Percentiles rank a stretch among this genome's conserved stretches.
These are phyloP conservation scores for Cryphonectria carpinicola DNA, from an alignment of 2,329 filamentous ascomycete species.

Conservation along the genomic window DNA sequence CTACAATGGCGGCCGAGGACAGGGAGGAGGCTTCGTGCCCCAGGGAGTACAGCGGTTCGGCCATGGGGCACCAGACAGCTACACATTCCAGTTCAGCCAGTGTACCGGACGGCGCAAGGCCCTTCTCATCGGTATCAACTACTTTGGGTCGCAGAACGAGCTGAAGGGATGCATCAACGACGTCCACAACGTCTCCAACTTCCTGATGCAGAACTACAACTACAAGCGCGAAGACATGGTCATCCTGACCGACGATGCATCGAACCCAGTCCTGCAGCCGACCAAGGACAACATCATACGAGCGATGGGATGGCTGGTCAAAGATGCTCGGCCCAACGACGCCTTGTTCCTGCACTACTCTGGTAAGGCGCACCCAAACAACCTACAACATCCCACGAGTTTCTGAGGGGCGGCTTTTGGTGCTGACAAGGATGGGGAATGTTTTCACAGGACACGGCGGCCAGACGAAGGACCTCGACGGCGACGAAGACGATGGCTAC, in stretches of 20 bases:
- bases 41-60: constrained; percentile 61
- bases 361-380: constrained; percentile 44
- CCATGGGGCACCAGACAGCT: constrained; percentile 68
- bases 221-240: constrained; percentile 84
- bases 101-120: constrained; percentile 76
- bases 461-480: constrained; percentile 73
- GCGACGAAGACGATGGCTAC: constrained; percentile 77
- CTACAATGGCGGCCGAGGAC: background rate
- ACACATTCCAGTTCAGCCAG: constrained; percentile 76
- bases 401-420: too few relatives aligned
- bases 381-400: background rate
- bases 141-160: constrained; percentile 73
- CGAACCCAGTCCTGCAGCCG: constrained; percentile 69
- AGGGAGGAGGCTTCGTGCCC: constrained; percentile 40
- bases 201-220: constrained; percentile 68
- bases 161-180: constrained; percentile 81
- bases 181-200: constrained; percentile 74
- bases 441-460: constrained; percentile 68
- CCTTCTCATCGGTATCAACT: constrained; percentile 79
- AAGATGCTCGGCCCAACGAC: constrained; percentile 72
- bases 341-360: constrained; percentile 80
- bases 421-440: background rate
- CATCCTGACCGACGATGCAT: constrained; percentile 75
- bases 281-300: constrained; percentile 77
- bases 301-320: constrained; percentile 77